Percentiles rank a stretch among this genome's conserved stretches.
Evolutionary conservation across 2,329 filamentous ascomycete species (phyloP).

Genomic region (Colletotrichum trifolii): DNA sequence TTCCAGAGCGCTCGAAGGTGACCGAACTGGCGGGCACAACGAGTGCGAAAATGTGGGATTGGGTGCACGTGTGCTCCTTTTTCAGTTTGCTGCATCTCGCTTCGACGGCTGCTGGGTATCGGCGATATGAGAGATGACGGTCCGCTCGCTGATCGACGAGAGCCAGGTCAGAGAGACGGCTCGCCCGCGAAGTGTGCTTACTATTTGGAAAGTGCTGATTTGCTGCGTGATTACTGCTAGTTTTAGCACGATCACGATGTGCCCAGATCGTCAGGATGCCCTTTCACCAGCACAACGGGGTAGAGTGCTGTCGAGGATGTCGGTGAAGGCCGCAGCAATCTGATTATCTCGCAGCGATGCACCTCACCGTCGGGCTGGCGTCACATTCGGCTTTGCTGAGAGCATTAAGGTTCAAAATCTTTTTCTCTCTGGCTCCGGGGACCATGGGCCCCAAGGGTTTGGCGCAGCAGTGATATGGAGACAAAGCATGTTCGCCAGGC

Average conservation of each 20-base stretch:
- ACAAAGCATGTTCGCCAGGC: slow-evolving; percentile 24
- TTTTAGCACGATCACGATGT: neutral
- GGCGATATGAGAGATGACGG: slow-evolving; percentile 28
- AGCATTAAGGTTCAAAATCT: slow-evolving; percentile 24
- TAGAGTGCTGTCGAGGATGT: neutral
- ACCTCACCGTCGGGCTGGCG: slow-evolving; percentile 7
- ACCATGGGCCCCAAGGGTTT: slow-evolving; percentile 17
- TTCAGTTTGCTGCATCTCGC: slow-evolving; percentile 26
- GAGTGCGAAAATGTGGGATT: slow-evolving; percentile 10
- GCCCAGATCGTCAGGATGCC: slow-evolving; percentile 5
- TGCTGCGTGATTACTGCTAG: neutral
- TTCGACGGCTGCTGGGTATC: slow-evolving; percentile 22
- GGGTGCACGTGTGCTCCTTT: slow-evolving; percentile 1
- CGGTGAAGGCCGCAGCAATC: neutral
- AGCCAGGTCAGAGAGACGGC: neutral
- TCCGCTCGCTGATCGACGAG: neutral
- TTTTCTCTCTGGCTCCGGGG: slow-evolving; percentile 2
- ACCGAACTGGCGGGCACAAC: slow-evolving; percentile 28
- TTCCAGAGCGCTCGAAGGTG: slow-evolving; percentile 17
- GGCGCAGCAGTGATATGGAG: slow-evolving; percentile 23
- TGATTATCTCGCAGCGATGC: neutral
- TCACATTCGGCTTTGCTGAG: slow-evolving; percentile 20
- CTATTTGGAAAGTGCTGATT: neutral
- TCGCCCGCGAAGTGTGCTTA: neutral
- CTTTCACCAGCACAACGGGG: neutral